Evolutionary conservation across 208 protist genomes (phyloP).

Genomic region (Leishmania tropica): DNA sequence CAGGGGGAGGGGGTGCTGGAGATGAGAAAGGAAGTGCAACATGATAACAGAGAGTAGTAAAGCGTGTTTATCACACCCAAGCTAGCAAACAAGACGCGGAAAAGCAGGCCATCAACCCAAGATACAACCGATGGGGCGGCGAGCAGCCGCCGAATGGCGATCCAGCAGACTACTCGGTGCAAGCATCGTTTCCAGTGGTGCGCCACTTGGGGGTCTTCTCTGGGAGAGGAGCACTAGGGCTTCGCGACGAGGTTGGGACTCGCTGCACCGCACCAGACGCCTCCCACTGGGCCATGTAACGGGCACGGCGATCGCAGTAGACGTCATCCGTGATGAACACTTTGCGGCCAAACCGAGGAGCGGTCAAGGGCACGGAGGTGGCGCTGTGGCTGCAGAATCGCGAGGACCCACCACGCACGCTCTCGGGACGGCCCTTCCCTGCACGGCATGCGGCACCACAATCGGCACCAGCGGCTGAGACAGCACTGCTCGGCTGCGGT

Average conservation of each 20-base stretch:
- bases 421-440: slow-evolving; percentile 3
- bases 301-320: slow-evolving; percentile 55
- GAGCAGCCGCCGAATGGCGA: neutral
- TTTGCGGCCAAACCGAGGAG: slow-evolving; percentile 59
- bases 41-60: neutral
- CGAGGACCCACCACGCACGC: neutral
- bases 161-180: neutral
- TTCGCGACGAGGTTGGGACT: slow-evolving; percentile 38
- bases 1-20: neutral
- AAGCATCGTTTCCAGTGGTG: slow-evolving; percentile 20
- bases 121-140: neutral
- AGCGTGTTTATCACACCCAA: neutral
- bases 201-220: slow-evolving; percentile 70
- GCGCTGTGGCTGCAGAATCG: slow-evolving; percentile 18
- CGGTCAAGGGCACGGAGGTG: slow-evolving; percentile 6
- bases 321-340: slow-evolving; percentile 84
- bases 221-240: slow-evolving; percentile 66
- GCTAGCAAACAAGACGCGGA: no score
- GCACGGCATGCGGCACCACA: neutral
- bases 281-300: slow-evolving; percentile 69
- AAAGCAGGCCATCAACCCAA: neutral
- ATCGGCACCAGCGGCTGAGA: neutral
- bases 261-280: slow-evolving; percentile 45
- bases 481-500: neutral
- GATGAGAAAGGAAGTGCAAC: neutral